These are phyloP conservation scores for Metschnikowia colocasiae DNA, from an alignment of 805 yeast genomes.

Conservation along the genomic window DNA sequence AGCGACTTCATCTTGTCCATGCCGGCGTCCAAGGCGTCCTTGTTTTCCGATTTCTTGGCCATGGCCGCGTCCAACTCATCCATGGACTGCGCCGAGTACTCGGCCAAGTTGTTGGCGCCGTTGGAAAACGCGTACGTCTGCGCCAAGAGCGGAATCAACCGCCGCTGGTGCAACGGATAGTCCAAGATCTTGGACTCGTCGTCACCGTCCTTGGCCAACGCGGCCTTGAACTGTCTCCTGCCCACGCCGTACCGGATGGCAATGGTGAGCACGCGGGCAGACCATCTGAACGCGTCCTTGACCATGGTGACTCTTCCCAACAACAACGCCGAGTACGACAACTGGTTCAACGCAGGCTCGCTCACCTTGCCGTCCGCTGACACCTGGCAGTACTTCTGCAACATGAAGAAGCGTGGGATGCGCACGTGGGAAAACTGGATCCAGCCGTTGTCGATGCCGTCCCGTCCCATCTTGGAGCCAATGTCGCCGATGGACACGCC, in stretches of 20 bases:
- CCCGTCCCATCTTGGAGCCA: slow-evolving; percentile 94
- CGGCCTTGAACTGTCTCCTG: slow-evolving; percentile 72
- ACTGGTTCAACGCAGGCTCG: slow-evolving; percentile 81
- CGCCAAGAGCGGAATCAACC: slow-evolving; percentile 82
- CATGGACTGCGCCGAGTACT: slow-evolving; percentile 48
- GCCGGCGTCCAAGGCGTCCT: slow-evolving; percentile 42
- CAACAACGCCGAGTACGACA: slow-evolving; percentile 81
- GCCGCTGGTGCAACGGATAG: slow-evolving; percentile 84
- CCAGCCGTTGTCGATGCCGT: slow-evolving; percentile 97
- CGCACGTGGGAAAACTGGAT: slow-evolving; percentile 82
- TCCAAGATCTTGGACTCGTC: slow-evolving; percentile 71
- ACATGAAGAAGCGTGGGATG: slow-evolving; percentile 80
- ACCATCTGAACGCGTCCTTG: slow-evolving; percentile 73
- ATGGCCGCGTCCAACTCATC: slow-evolving; percentile 52
- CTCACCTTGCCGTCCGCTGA: slow-evolving; percentile 64
- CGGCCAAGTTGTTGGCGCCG: slow-evolving; percentile 60
- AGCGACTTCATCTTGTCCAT: slow-evolving; percentile 68
- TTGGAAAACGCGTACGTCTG: slow-evolving; percentile 72
- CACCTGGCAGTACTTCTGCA: slow-evolving; percentile 74
- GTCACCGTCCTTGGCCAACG: slow-evolving; percentile 32
- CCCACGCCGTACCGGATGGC: slow-evolving; percentile 88
- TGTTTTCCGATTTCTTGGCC: slow-evolving; percentile 45
- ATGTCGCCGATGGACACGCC: slow-evolving; percentile 88
- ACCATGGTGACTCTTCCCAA: slow-evolving; percentile 92
- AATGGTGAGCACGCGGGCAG: slow-evolving; percentile 75